These are phyloP conservation scores for Clarireedia monteithiana DNA, from an alignment of 2,329 filamentous ascomycete genomes.

Conservation along the genomic window DNA sequence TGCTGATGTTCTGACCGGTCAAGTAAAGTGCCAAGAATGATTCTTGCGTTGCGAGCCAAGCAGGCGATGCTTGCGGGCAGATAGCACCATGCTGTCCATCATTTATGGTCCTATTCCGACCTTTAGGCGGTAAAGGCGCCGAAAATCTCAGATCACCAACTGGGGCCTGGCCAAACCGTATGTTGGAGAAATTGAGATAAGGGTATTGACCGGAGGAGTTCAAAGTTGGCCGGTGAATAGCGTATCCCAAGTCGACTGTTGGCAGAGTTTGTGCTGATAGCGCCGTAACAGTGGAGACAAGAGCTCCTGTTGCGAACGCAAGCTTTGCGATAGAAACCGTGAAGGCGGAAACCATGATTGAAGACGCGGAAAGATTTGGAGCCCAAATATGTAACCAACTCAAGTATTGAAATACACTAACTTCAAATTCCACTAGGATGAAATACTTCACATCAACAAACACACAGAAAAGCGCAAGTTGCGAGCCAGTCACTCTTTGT, in stretches of 20 bases:
- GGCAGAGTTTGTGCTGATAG: slow-evolving; percentile 2
- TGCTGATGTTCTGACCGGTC: neutral
- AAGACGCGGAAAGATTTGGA: no score
- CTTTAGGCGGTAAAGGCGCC: slow-evolving; percentile 28
- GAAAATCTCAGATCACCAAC: slow-evolving; percentile 37
- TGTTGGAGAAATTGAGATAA: slow-evolving; percentile 33
- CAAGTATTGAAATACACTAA: no score
- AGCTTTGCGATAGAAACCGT: neutral
- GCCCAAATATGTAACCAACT: no score
- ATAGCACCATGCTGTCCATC: slow-evolving; percentile 12
- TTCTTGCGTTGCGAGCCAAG: neutral
- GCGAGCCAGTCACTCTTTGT: no score
- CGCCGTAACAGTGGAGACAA: neutral
- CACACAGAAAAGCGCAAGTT: no score
- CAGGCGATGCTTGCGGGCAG: slow-evolving; percentile 13
- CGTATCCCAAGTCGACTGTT: slow-evolving; percentile 26
- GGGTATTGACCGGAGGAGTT: slow-evolving; percentile 25
- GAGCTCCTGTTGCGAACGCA: no score
- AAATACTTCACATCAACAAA: no score
- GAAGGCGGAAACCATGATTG: neutral
- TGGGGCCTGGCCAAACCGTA: slow-evolving; percentile 37
- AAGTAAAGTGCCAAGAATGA: neutral
- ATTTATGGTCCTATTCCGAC: slow-evolving; percentile 25
- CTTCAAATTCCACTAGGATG: no score
- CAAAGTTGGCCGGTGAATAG: slow-evolving; percentile 22